Evolutionary conservation across 139 green algal genomes (phyloP).

Genomic region (Chlorella sp.): DNA sequence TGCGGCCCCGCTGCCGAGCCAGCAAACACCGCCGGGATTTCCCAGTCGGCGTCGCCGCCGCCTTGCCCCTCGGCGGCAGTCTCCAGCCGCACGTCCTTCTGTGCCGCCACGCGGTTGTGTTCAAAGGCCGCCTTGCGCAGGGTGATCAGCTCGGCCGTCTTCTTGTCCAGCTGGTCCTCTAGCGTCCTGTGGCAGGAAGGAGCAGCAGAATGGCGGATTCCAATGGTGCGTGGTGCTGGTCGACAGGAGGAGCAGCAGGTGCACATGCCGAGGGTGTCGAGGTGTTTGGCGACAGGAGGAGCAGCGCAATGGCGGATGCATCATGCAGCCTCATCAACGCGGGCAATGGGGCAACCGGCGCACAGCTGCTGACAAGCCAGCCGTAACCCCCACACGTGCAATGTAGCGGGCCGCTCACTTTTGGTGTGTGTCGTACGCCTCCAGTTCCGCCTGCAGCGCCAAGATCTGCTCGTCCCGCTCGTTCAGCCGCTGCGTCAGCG

Average conservation of each 20-base stretch:
- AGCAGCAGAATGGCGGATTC: neutral
- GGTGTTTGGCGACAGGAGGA: too few relatives aligned
- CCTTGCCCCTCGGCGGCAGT: neutral
- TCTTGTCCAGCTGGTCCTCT: constrained; percentile 89
- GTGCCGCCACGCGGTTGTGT: neutral
- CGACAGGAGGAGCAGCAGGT: too few relatives aligned
- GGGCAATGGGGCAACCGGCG: too few relatives aligned
- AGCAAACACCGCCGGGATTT: neutral
- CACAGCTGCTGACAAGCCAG: too few relatives aligned
- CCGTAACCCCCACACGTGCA: too few relatives aligned
- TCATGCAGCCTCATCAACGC: too few relatives aligned
- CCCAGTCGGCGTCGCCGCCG: neutral
- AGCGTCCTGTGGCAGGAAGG: constrained; percentile 55
- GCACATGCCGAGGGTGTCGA: too few relatives aligned
- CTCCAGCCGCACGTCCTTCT: constrained; percentile 6
- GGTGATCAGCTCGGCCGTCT: constrained; percentile 88
- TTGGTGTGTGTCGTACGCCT: constrained; percentile 85
- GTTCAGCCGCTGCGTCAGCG: constrained; percentile 88
- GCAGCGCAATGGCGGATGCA: too few relatives aligned
- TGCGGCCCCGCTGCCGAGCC: neutral
- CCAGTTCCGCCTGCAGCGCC: constrained; percentile 88
- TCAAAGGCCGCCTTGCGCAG: constrained; percentile 48
- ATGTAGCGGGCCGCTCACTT: constrained; percentile 26
- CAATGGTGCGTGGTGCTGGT: too few relatives aligned
- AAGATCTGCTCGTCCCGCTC: constrained; percentile 94